These are phyloP conservation scores for Penicillium sp. DNA, from an alignment of 2,329 filamentous ascomycete species.

Conservation along the genomic window DNA sequence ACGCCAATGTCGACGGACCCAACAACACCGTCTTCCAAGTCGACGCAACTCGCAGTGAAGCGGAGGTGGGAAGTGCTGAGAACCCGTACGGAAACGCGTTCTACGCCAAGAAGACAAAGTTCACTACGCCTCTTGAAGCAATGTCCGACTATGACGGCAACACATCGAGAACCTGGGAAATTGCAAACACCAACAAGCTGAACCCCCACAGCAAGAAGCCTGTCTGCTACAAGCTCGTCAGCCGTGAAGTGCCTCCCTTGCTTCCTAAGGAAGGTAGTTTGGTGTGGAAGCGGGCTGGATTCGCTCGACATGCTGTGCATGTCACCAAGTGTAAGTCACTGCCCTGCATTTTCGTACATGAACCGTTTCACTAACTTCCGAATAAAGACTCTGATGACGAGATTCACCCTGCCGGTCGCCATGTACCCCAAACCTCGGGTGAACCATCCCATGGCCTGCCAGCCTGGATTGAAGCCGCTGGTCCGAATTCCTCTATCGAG, in stretches of 20 bases:
- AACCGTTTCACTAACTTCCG: no score
- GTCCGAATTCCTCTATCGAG: constrained; percentile 59
- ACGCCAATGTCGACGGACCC: constrained; percentile 77
- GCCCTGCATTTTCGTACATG: no score
- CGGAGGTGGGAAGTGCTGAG: constrained; percentile 69
- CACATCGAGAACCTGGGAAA: constrained; percentile 82
- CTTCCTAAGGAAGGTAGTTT: constrained; percentile 72
- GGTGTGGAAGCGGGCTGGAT: constrained; percentile 83
- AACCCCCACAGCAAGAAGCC: constrained; percentile 81
- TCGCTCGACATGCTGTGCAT: constrained; percentile 76
- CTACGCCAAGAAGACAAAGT: constrained; percentile 72
- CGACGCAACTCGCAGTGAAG: constrained; percentile 62
- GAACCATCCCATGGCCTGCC: constrained; percentile 65
- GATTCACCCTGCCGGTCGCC: constrained; percentile 74
- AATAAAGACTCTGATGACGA: no score
- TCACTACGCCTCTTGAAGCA: constrained; percentile 59
- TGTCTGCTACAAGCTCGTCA: constrained; percentile 79
- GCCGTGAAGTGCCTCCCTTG: constrained; percentile 67
- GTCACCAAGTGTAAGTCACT: constrained; percentile 81
- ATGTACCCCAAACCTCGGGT: constrained; percentile 79
- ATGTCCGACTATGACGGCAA: constrained; percentile 77
- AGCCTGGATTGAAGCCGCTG: constrained; percentile 59
- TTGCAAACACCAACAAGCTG: constrained; percentile 72
- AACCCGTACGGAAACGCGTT: constrained; percentile 90
- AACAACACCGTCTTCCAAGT: constrained; percentile 78